Percentiles rank a stretch among this genome's conserved stretches.
Evolutionary conservation across 2,329 filamentous ascomycete species (phyloP).

Genomic region (Beauveria brongniartii): DNA sequence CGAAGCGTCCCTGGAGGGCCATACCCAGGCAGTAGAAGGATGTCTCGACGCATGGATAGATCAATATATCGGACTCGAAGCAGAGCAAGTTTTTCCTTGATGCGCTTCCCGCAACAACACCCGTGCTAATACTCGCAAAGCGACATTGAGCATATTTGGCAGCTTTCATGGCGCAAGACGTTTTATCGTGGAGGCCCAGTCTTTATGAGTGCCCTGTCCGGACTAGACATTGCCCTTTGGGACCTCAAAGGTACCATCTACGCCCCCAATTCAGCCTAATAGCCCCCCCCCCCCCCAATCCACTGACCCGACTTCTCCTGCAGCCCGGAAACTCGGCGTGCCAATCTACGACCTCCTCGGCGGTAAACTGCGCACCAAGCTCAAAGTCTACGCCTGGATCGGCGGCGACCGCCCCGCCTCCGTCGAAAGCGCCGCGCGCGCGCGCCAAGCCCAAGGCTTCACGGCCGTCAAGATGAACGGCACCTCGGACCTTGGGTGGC

Average conservation of each 20-base stretch:
- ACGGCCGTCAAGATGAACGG: constrained; percentile 71
- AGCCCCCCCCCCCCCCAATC: too few relatives aligned
- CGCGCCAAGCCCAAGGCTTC: constrained; percentile 53
- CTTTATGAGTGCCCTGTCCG: constrained; percentile 70
- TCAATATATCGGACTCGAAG: constrained; percentile 58
- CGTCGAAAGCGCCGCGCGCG: constrained; percentile 54
- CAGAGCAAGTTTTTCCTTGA: constrained; percentile 44
- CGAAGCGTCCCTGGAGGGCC: constrained; percentile 65
- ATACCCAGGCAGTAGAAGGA: constrained; percentile 66
- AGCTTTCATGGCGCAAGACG: constrained; percentile 58
- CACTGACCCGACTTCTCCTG: too few relatives aligned
- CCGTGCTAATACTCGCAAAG: constrained; percentile 26
- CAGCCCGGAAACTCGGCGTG: constrained; percentile 44
- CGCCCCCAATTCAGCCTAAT: too few relatives aligned
- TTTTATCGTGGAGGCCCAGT: constrained; percentile 76
- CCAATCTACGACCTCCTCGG: constrained; percentile 68
- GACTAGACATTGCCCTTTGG: constrained; percentile 74
- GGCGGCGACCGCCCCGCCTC: constrained; percentile 64
- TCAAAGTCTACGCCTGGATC: constrained; percentile 73
- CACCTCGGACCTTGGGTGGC: constrained; percentile 67
- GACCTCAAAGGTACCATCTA: constrained; percentile 52
- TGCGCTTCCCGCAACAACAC: background rate
- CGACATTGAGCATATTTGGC: constrained; percentile 77
- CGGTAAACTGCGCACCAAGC: constrained; percentile 61
- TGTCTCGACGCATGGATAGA: constrained; percentile 59